Evolutionary conservation across 257 asterid species (phyloP).

Genomic region (Nicotiana obtusifolia): DNA sequence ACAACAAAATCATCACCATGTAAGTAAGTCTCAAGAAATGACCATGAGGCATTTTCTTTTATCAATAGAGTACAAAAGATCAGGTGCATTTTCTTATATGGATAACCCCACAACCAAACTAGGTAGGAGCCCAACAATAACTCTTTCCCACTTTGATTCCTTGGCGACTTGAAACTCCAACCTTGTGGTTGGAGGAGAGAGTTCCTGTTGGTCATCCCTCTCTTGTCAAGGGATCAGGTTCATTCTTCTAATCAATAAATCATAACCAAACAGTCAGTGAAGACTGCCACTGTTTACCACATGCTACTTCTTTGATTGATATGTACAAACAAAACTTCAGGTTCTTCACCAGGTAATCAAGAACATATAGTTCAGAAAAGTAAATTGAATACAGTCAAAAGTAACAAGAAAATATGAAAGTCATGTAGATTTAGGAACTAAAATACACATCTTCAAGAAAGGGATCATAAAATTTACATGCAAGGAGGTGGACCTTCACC

Average conservation of each 20-base stretch:
- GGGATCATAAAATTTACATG: constrained; percentile 55
- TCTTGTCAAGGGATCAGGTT: background rate
- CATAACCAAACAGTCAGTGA: background rate
- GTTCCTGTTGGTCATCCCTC: background rate
- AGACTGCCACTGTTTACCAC: background rate
- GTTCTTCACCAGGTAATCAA: background rate
- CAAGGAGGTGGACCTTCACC: constrained; percentile 99
- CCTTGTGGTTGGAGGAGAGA: background rate
- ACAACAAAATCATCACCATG: too few relatives aligned
- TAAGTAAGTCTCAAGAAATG: too few relatives aligned
- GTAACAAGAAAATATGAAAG: background rate
- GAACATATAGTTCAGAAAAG: background rate
- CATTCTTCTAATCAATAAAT: background rate
- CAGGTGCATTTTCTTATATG: too few relatives aligned
- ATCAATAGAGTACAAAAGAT: too few relatives aligned
- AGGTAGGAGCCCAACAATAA: background rate
- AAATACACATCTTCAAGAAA: background rate
- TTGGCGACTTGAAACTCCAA: background rate
- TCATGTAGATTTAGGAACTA: background rate
- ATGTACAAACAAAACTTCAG: background rate
- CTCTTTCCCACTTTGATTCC: background rate
- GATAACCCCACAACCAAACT: too few relatives aligned
- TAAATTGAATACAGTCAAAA: background rate
- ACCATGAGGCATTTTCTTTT: too few relatives aligned
- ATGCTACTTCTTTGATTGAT: background rate